Percentiles rank a stretch among this genome's conserved stretches.
Evolutionary conservation across 2,329 filamentous ascomycete species (phyloP).

Genomic region (Drechslerella dactyloides): DNA sequence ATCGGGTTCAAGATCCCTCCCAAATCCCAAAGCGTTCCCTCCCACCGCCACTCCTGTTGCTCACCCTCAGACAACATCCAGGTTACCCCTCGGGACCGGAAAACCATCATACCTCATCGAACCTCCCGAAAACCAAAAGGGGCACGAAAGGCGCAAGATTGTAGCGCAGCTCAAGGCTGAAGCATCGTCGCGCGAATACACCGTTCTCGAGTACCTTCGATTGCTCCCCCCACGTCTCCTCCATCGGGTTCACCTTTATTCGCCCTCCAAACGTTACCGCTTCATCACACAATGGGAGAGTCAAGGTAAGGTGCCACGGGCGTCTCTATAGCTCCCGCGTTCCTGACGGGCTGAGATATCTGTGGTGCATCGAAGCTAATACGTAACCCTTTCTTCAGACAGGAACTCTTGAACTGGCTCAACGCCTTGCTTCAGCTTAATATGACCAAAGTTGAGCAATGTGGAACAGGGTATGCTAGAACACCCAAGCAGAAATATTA

Average conservation of each 20-base stretch:
- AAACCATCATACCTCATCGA: no score
- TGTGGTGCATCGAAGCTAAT: not conserved
- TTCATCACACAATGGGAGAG: constrained; percentile 37
- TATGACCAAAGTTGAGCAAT: constrained; percentile 98
- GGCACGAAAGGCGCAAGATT: not conserved
- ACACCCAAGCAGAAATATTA: not conserved
- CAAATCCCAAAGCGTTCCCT: not conserved
- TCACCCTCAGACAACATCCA: no score
- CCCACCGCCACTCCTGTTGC: not conserved
- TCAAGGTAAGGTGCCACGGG: constrained; percentile 18
- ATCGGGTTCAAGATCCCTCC: not conserved
- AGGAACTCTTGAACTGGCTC: constrained; percentile 94
- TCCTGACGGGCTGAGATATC: no score
- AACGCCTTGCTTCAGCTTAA: constrained; percentile 98
- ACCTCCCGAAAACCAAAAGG: no score
- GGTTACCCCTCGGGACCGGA: no score
- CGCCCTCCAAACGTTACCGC: not conserved
- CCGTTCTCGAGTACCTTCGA: not conserved
- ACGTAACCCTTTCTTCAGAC: constrained; percentile 65
- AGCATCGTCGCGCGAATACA: not conserved
- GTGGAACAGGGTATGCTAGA: constrained; percentile 81
- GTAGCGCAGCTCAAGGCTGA: not conserved
- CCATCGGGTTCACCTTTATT: not conserved
- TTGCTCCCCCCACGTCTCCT: not conserved
- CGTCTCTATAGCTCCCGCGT: no score